A percentile compares a stretch with the other conserved stretches of the same genome.
Conservation (phyloP, 1,284 basidiomycete genomes). For the Nidula niveotomentosa region DNA sequence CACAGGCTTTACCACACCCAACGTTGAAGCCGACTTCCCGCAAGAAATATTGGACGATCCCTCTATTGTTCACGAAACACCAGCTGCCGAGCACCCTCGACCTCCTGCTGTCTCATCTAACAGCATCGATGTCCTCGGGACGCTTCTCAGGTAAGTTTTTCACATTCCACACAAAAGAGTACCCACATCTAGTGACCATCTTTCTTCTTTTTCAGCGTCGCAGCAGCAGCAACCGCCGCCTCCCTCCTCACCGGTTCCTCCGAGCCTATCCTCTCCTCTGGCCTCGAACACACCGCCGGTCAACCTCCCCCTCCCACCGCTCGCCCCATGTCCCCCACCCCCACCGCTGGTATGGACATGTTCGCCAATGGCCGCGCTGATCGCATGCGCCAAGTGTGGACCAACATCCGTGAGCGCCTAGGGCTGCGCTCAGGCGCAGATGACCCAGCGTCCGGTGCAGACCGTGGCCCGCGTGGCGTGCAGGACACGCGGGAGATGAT, state of each 20-base stretch:
- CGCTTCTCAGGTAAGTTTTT: background rate
- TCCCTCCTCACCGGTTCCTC: conserved; percentile 66
- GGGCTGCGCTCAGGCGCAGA: conserved; percentile 34
- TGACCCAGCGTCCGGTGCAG: background rate
- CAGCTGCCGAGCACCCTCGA: conserved; percentile 6
- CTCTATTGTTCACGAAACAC: background rate
- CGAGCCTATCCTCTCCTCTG: conserved; percentile 57
- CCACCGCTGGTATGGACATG: conserved; percentile 41
- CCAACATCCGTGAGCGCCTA: conserved; percentile 62
- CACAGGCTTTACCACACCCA: background rate
- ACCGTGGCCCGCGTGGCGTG: conserved; percentile 1
- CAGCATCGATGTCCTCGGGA: conserved; percentile 15
- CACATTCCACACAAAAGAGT: background rate
- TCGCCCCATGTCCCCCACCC: conserved; percentile 35
- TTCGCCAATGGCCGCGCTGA: conserved; percentile 29
- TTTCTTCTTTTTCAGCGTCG: conserved; percentile 49
- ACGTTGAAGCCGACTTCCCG: background rate
- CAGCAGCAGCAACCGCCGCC: conserved; percentile 78
- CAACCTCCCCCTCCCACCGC: background rate
- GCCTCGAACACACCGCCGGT: conserved; percentile 28
- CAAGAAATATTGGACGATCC: background rate
- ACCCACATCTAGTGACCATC: background rate
- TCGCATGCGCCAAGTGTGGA: conserved; percentile 58
- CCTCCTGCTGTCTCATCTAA: conserved; percentile 1
- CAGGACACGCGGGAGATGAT: conserved; percentile 60